These are phyloP conservation scores for Angomonas ambiguus DNA, from an alignment of 208 protist genomes.

Conservation along the genomic window DNA sequence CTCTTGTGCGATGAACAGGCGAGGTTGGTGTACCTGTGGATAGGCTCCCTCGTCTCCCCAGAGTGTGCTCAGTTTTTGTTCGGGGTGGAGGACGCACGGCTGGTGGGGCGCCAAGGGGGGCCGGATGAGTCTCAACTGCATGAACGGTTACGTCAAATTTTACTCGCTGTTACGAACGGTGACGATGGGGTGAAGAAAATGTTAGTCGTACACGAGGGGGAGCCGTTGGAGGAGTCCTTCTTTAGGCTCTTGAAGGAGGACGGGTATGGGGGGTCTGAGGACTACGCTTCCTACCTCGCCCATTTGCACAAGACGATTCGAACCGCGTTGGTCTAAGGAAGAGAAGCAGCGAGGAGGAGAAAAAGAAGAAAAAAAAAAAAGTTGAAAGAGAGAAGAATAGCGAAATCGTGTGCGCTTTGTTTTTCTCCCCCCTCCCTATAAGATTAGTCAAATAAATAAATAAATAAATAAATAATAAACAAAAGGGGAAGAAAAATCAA, in stretches of 20 bases:
- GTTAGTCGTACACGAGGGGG: constrained; percentile 76
- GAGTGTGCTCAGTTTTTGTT: constrained; percentile 61
- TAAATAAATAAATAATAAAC: too few relatives aligned
- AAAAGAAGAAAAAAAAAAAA: constrained; percentile 2
- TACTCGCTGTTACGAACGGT: constrained; percentile 59
- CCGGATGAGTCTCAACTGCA: constrained; percentile 55
- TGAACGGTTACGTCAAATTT: constrained; percentile 60
- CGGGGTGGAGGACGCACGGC: constrained; percentile 30
- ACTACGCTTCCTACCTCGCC: constrained; percentile 67
- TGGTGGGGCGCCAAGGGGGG: constrained; percentile 41
- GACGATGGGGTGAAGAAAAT: constrained; percentile 77
- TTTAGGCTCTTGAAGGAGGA: constrained; percentile 82
- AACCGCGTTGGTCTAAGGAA: constrained; percentile 17
- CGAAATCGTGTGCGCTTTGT: not conserved
- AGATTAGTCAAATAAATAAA: too few relatives aligned
- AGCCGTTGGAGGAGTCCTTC: constrained; percentile 70
- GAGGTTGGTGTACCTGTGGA: constrained; percentile 82
- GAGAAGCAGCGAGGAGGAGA: not conserved
- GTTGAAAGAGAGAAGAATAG: not conserved
- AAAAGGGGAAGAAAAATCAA: not conserved
- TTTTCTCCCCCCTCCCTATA: too few relatives aligned
- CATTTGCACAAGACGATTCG: constrained; percentile 62
- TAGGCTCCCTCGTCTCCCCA: constrained; percentile 50
- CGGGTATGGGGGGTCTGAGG: constrained; percentile 30
- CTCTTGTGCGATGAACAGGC: constrained; percentile 81